phyloP scores from a whole-genome alignment of 176 grass and related monocot genomes.

The Zoysia japonica region DNA sequence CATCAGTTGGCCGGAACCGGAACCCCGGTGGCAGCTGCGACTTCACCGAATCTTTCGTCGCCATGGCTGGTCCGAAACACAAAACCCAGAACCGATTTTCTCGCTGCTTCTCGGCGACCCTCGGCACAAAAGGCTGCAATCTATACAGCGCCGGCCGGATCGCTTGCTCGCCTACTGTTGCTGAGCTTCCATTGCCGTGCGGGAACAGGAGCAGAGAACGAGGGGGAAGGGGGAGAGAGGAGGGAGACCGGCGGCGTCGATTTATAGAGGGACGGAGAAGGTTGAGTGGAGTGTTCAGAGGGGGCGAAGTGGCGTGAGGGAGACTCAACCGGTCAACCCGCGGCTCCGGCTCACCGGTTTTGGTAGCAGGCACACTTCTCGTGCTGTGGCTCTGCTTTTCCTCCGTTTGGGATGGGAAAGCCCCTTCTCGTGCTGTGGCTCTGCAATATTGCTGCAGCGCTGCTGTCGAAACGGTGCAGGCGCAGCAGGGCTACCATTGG shows the following conservation, averaged over 20 bases:
- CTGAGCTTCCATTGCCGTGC: neutral
- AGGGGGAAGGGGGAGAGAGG: neutral
- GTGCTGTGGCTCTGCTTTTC: too few species aligned
- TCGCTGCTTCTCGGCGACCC: neutral
- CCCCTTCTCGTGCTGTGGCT: too few species aligned
- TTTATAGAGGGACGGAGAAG: slow-evolving; percentile 19
- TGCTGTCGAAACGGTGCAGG: too few species aligned
- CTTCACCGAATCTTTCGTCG: slow-evolving; percentile 18
- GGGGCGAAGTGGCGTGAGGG: neutral
- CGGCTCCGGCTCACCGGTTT: too few species aligned
- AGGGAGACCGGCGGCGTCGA: slow-evolving; percentile 13
- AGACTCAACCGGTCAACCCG: slow-evolving; percentile 43
- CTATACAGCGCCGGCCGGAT: neutral
- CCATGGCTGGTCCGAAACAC: neutral
- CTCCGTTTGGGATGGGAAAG: too few species aligned
- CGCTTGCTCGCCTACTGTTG: neutral
- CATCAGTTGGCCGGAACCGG: slow-evolving; percentile 70
- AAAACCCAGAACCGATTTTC: neutral
- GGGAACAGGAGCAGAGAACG: neutral
- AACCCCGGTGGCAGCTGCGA: slow-evolving; percentile 60
- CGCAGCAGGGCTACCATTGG: too few species aligned
- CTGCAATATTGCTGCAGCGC: too few species aligned
- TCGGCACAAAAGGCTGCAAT: neutral
- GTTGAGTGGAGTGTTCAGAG: too few species aligned
- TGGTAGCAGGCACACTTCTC: too few species aligned